Conservation (phyloP, 148 eudicot species). For the Euryodendron excelsum region DNA sequence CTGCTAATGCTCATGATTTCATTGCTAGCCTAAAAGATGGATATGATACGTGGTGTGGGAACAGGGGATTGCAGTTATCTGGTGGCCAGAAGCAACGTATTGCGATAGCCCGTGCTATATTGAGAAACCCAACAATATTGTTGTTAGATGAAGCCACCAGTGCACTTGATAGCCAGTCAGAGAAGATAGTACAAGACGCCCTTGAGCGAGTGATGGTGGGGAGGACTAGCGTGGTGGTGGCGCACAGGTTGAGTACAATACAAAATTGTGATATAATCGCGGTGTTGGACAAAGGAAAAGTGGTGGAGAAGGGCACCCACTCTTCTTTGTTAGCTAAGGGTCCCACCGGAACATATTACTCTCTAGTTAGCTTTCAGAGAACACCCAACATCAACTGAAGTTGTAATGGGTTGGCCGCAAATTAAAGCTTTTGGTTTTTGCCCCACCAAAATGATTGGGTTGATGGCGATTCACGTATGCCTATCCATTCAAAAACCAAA, state of each 20-base stretch:
- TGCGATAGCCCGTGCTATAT: slow-evolving; percentile 80
- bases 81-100: slow-evolving; percentile 89
- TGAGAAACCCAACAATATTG: slow-evolving; percentile 53
- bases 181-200: slow-evolving; percentile 75
- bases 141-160: slow-evolving; percentile 86
- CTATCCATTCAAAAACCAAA: no score
- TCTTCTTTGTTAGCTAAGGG: slow-evolving; percentile 59
- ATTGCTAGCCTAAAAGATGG: slow-evolving; percentile 62
- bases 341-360: slow-evolving; percentile 57
- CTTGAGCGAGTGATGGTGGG: slow-evolving; percentile 74
- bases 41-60: slow-evolving; percentile 70
- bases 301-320: slow-evolving; percentile 72
- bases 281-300: slow-evolving; percentile 67
- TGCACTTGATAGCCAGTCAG: slow-evolving; percentile 73
- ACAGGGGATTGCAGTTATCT: slow-evolving; percentile 70
- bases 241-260: slow-evolving; percentile 75
- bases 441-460: no score
- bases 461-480: no score
- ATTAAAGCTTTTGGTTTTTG: background rate
- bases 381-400: slow-evolving; percentile 11
- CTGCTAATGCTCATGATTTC: slow-evolving; percentile 73
- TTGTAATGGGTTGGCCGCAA: background rate
- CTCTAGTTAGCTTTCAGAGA: slow-evolving; percentile 65
- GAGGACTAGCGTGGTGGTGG: slow-evolving; percentile 75
- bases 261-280: slow-evolving; percentile 65